Evolutionary conservation across 495 filamentous ascomycete species (phyloP).

Genomic region (Cudoniella acicularis): DNA sequence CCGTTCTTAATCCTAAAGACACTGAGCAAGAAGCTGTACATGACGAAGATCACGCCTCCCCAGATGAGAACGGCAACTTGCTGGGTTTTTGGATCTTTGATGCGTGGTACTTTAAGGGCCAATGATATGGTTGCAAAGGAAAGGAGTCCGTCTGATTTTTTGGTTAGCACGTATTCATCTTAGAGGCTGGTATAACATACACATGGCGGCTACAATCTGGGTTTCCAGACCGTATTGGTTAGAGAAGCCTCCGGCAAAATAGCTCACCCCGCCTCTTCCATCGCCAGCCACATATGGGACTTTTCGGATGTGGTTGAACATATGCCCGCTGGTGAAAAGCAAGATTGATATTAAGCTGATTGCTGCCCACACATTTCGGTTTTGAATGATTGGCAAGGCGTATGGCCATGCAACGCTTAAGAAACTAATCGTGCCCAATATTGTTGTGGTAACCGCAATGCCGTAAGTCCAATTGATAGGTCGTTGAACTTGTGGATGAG

Average conservation of each 20-base stretch:
- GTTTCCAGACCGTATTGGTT: conserved; percentile 96
- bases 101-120: conserved; percentile 86
- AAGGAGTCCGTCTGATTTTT: conserved; percentile 73
- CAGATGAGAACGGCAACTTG: conserved; percentile 80
- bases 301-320: conserved; percentile 98
- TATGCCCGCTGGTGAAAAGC: conserved; percentile 93
- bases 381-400: conserved; percentile 80
- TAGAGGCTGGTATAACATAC: conserved; percentile 53
- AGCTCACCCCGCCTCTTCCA: conserved; percentile 79
- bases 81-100: conserved; percentile 71
- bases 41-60: conserved; percentile 70
- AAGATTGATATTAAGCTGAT: conserved; percentile 85
- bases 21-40: conserved; percentile 92
- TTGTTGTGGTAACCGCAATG: conserved; percentile 58
- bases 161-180: neutral
- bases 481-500: conserved; percentile 71
- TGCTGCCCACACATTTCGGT: conserved; percentile 90
- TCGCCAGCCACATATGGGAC: conserved; percentile 92
- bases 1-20: conserved; percentile 93
- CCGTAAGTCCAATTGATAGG: conserved; percentile 85
- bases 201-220: conserved; percentile 91
- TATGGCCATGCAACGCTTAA: conserved; percentile 76
- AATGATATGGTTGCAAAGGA: conserved; percentile 87
- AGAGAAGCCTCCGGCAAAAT: conserved; percentile 91
- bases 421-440: conserved; percentile 64